Base-by-base conservation (phyloP, 768 basidiomycete species). In the Roridomyces roridus region DNA sequence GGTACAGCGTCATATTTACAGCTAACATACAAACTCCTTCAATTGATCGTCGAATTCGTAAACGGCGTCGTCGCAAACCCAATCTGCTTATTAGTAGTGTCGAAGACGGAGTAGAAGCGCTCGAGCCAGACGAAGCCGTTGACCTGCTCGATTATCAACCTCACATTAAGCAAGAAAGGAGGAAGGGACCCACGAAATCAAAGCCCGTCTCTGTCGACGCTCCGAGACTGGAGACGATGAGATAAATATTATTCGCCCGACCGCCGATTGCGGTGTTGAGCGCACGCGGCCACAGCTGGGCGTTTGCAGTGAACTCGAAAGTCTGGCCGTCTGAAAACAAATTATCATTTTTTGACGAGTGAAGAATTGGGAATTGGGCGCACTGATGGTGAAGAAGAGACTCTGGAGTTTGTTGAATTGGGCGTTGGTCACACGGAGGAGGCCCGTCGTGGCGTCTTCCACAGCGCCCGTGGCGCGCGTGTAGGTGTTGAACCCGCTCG, bases 31-130 rank as follows among this genome's bases (percentile, higher is more conserved):
- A 25, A 9, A 39, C 40, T 23, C 29, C 10, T 36, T 51, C 41
- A 51, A 43, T 51, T 51, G n/a, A 41, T 51, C 21, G 40, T 51
- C 40, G 40, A 39, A 10, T 50, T 55, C 6, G 80, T 81, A 56
- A 75, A 69, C 0, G 34, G 0, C 0, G 78, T 79, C 34, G 43
- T 67, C 1, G 80, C 80, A 44, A 82, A 70, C 12, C 80, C 81
- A 17, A 80, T 66, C 8, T 53, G 73, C 20, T 43, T 46, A 59
- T 80, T 77, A 17, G 62, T 62, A 20, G 74, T 71, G 59, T 82
- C 78, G 57, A 64, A 80, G 14, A 80, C 67, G 49, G 70, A 70
- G 58, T 80, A 81, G 69, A 69, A 81, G 24, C 81, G 75, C 61
- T 82, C 71, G 10, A 68, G 54, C 55, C 65, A 67, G 2, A 55